These are phyloP conservation scores for Mycosphaerelloides madeirae DNA, from an alignment of 2,329 filamentous ascomycete species.

Conservation along the genomic window DNA sequence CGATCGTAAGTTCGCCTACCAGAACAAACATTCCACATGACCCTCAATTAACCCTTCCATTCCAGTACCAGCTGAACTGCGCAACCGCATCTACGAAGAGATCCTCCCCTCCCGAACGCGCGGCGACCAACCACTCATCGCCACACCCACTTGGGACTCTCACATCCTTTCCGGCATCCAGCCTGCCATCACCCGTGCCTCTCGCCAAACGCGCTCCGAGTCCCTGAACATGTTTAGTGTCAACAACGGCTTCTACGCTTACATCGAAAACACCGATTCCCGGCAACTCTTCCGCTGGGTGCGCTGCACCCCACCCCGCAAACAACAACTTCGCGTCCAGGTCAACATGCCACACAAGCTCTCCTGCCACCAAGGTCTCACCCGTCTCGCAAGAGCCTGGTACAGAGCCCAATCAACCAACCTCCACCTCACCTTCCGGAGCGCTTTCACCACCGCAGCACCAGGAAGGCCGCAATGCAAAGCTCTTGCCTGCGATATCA, in stretches of 20 bases:
- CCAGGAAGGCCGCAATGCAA: too few species aligned
- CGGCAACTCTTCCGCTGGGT: constrained; percentile 6
- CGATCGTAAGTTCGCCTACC: background rate
- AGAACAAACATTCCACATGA: too few species aligned
- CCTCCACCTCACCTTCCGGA: too few species aligned
- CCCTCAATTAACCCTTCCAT: too few species aligned
- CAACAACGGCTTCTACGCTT: constrained; percentile 8
- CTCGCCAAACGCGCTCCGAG: constrained; percentile 6
- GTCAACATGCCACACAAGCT: too few species aligned
- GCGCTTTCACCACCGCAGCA: too few species aligned
- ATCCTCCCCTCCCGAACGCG: background rate
- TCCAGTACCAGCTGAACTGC: constrained; percentile 13
- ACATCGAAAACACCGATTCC: constrained; percentile 8
- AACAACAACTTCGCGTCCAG: too few species aligned
- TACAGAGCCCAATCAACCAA: too few species aligned
- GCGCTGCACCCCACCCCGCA: too few species aligned
- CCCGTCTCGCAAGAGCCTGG: too few species aligned
- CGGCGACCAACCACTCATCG: constrained; percentile 6
- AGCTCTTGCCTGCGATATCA: too few species aligned
- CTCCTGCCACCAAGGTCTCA: too few species aligned
- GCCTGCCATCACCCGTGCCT: constrained; percentile 12
- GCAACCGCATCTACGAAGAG: constrained; percentile 14
- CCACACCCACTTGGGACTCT: constrained; percentile 2
- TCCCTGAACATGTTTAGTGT: constrained; percentile 11
- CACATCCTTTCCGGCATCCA: constrained; percentile 2